Evolutionary conservation across 108 stramenopile genomes (phyloP), one percentile per base, ranked within the genome.

Genomic region (Mayamaea pseudoterrestris): DNA sequence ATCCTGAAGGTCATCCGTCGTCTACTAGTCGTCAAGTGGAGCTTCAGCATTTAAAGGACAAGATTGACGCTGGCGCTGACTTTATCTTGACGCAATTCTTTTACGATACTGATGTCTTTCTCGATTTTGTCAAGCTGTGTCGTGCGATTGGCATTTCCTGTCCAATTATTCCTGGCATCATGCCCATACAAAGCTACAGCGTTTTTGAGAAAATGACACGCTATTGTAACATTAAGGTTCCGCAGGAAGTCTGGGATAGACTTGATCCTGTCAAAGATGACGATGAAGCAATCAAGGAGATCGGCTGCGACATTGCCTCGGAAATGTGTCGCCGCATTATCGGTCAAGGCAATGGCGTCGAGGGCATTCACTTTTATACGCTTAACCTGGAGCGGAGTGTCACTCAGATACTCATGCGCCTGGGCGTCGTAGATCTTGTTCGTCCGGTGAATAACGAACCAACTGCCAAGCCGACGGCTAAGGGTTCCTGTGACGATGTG

Each of bases 11-110:
- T 0, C 94, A 98, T 78, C 80, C 87, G 2, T 83, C 88, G 23
- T 75, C 74, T 30, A 43, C 22, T 27, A 61, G 44, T 37, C 31
- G 55, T 9, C 73, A 79, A 30, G 66, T 69, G 21, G 93, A 97
- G 61, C 54, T 97, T 55, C 28, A 40, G 44, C 86, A 90, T 63
- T 65, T 98, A 54, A 94, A 93, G 48, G 69, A 84, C 36, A 97
- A 97, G 68, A 57, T 97, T 12, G 81, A 88, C 32, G 92, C 90
- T 5, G 94, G 96, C 18, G 94, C 93, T 14, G 93, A 95, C 57
- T 94, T 97, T 51, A 79, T 97, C 36, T 63, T 95, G 37, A 94
- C 94, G 9, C 96, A 97, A 61, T 94, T 97, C 64, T 94, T 97
- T 56, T 97, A 94, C 53, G 92, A 94, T 53, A 60, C 69, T 3